A percentile compares a stretch with the other conserved stretches of the same genome.
Evolutionary conservation across 2,329 filamentous ascomycete genomes (phyloP).

Genomic region (Fusarium marasasianum): DNA sequence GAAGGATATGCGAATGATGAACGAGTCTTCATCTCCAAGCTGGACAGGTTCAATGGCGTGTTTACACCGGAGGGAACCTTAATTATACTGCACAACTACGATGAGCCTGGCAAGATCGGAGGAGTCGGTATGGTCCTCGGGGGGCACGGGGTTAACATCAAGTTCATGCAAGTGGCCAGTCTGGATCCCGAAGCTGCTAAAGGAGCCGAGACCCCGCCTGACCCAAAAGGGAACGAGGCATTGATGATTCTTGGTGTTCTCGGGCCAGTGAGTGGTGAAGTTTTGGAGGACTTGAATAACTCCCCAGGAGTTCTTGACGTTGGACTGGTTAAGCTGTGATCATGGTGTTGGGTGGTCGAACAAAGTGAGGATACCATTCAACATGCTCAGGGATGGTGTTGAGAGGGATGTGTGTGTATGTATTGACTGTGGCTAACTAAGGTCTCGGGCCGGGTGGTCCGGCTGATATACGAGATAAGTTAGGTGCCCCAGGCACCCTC

Average conservation of each 20-base stretch:
- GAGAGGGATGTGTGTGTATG: too few species aligned
- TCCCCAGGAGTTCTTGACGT: constrained; percentile 66
- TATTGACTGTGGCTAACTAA: too few species aligned
- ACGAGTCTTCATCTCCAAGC: constrained; percentile 73
- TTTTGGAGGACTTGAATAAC: constrained; percentile 58
- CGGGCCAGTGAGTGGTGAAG: constrained; percentile 67
- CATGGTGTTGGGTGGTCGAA: not conserved
- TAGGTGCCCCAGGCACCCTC: too few species aligned
- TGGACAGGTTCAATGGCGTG: constrained; percentile 77
- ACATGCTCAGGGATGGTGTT: not conserved
- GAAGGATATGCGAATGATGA: constrained; percentile 74
- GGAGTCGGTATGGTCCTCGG: constrained; percentile 78
- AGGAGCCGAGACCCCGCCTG: constrained; percentile 36
- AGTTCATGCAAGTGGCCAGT: constrained; percentile 78
- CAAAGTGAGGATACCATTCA: not conserved
- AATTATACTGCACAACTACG: constrained; percentile 83
- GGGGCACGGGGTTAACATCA: constrained; percentile 77
- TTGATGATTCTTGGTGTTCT: constrained; percentile 85
- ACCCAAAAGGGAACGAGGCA: constrained; percentile 67
- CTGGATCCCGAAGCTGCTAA: constrained; percentile 50
- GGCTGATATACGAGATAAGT: too few species aligned
- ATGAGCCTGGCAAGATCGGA: constrained; percentile 84
- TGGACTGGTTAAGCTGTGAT: constrained; percentile 58
- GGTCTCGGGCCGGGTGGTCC: too few species aligned
- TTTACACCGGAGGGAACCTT: constrained; percentile 79